These are phyloP conservation scores for Backusella sp. DNA, from an alignment of 192 early-diverging fungal genomes.

Conservation along the genomic window DNA sequence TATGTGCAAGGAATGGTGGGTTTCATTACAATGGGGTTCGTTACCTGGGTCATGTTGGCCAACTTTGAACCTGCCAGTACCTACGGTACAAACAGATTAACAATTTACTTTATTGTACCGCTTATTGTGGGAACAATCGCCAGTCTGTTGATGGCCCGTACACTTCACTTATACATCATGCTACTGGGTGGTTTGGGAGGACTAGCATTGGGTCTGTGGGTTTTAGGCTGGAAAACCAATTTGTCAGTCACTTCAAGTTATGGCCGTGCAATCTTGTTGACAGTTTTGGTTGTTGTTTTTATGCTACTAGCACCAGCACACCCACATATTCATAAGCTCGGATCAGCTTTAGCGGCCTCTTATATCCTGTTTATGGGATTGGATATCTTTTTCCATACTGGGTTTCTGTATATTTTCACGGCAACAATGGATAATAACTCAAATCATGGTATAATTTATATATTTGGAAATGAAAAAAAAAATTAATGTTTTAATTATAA, in stretches of 20 bases:
- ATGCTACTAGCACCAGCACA: slow-evolving; percentile 16
- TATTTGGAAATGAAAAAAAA: not conserved
- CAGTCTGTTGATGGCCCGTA: slow-evolving; percentile 34
- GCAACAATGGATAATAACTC: slow-evolving; percentile 19
- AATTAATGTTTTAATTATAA: not conserved
- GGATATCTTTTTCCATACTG: slow-evolving; percentile 43
- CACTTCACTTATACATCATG: slow-evolving; percentile 36
- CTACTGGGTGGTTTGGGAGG: slow-evolving; percentile 36
- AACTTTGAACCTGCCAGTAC: slow-evolving; percentile 41
- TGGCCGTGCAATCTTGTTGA: slow-evolving; percentile 40
- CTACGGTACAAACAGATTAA: slow-evolving; percentile 27
- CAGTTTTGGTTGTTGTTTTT: slow-evolving; percentile 31
- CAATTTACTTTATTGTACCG: slow-evolving; percentile 39
- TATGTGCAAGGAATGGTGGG: slow-evolving; percentile 31
- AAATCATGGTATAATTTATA: slow-evolving; percentile 11
- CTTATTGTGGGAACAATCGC: slow-evolving; percentile 34
- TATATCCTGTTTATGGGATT: slow-evolving; percentile 40
- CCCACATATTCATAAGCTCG: slow-evolving; percentile 26
- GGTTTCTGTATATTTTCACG: slow-evolving; percentile 31
- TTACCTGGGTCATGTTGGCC: slow-evolving; percentile 40
- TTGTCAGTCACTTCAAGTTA: slow-evolving; percentile 29
- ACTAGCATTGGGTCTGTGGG: slow-evolving; percentile 42
- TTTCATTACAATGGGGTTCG: slow-evolving; percentile 38
- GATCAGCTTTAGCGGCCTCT: slow-evolving; percentile 36
- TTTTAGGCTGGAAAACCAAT: slow-evolving; percentile 43